These are phyloP conservation scores for Cladosporium sp. DNA, from an alignment of 2,329 filamentous ascomycete genomes.

Conservation along the genomic window DNA sequence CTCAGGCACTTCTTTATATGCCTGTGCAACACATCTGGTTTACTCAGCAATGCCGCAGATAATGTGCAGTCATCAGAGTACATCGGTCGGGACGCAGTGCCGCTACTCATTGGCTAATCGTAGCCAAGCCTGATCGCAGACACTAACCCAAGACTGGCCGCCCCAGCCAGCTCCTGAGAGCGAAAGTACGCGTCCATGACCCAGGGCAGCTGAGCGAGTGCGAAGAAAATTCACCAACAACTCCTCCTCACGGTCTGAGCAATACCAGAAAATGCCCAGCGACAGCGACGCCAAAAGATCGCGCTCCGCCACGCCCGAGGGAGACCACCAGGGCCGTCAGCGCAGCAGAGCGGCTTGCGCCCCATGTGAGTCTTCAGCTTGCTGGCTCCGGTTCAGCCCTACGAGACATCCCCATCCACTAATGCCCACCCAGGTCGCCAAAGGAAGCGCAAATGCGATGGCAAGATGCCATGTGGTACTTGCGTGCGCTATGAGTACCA, in stretches of 20 bases:
- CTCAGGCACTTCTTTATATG: slow-evolving; percentile 19
- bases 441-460: slow-evolving; percentile 35
- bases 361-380: slow-evolving; percentile 35
- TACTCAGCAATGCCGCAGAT: slow-evolving; percentile 4
- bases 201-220: slow-evolving; percentile 1
- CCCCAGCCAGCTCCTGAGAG: slow-evolving; percentile 13
- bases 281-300: slow-evolving; percentile 16
- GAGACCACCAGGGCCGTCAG: slow-evolving; percentile 34
- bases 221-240: slow-evolving; percentile 6
- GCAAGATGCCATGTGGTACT: slow-evolving; percentile 36
- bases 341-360: slow-evolving; percentile 39
- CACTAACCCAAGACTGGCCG: slow-evolving; percentile 11
- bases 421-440: slow-evolving; percentile 10
- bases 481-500: slow-evolving; percentile 41
- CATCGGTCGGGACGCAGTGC: slow-evolving; percentile 11
- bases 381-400: slow-evolving; percentile 18
- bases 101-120: background rate
- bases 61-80: slow-evolving; percentile 20
- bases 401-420: slow-evolving; percentile 10
- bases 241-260: slow-evolving; percentile 2
- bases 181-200: slow-evolving; percentile 19
- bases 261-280: slow-evolving; percentile 8
- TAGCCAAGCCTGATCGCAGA: slow-evolving; percentile 18
- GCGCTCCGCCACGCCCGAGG: slow-evolving; percentile 21
- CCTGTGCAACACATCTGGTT: background rate